Percentiles rank a stretch among this genome's conserved stretches.
These are phyloP conservation scores for Colletotrichum falcatum DNA, from an alignment of 2,329 filamentous ascomycete genomes.

Conservation along the genomic window DNA sequence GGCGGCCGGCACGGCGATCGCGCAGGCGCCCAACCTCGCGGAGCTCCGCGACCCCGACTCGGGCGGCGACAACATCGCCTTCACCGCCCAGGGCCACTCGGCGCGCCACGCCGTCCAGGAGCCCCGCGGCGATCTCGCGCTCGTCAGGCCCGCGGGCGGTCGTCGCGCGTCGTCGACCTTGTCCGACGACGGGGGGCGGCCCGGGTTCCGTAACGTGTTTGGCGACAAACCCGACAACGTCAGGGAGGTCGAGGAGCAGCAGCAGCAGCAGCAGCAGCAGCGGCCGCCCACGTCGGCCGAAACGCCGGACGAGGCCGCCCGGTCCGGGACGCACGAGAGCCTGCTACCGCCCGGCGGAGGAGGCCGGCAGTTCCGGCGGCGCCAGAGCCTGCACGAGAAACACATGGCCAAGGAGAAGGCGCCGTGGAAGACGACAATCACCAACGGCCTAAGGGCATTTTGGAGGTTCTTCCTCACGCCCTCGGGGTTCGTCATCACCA, in stretches of 20 bases:
- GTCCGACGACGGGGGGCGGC: slow-evolving; percentile 18
- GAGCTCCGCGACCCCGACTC: slow-evolving; percentile 47
- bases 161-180: slow-evolving; percentile 35
- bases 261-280: neutral
- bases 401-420: slow-evolving; percentile 44
- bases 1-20: slow-evolving; percentile 48
- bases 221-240: slow-evolving; percentile 1
- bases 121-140: slow-evolving; percentile 43
- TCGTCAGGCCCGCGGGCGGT: slow-evolving; percentile 41
- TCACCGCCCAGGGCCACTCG: slow-evolving; percentile 48
- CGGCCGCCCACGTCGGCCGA: neutral
- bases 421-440: slow-evolving; percentile 44
- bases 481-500: slow-evolving; percentile 47
- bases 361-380: slow-evolving; percentile 34
- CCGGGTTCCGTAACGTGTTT: slow-evolving; percentile 18
- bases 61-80: slow-evolving; percentile 46
- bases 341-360: neutral
- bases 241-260: slow-evolving; percentile 7
- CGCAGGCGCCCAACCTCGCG: slow-evolving; percentile 47
- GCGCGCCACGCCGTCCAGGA: slow-evolving; percentile 45
- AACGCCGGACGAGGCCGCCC: neutral
- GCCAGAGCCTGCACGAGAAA: slow-evolving; percentile 43
- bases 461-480: slow-evolving; percentile 48
- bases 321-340: neutral
- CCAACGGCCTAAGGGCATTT: slow-evolving; percentile 45